Conservation (phyloP, 2,329 filamentous ascomycete genomes). For the Aspergillus japonicus region DNA sequence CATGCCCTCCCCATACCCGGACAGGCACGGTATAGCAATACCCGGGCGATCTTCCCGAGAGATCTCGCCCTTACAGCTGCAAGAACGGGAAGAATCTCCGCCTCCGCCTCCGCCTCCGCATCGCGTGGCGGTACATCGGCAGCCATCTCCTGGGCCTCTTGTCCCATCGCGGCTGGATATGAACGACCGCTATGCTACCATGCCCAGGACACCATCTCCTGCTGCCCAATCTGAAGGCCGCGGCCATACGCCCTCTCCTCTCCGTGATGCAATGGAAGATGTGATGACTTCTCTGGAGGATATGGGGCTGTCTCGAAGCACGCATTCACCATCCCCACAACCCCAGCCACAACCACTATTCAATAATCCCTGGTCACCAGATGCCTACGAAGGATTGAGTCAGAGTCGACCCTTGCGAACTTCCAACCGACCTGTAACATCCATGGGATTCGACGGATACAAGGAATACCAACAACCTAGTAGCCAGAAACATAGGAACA, state of each 20-base stretch:
- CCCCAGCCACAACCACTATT: slow-evolving; percentile 43
- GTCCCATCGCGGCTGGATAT: slow-evolving; percentile 38
- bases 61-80: slow-evolving; percentile 34
- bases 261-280: slow-evolving; percentile 95
- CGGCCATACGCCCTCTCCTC: slow-evolving; percentile 80
- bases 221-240: slow-evolving; percentile 58
- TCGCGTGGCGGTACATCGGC: slow-evolving; percentile 54
- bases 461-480: slow-evolving; percentile 57
- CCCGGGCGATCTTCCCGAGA: slow-evolving; percentile 21
- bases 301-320: slow-evolving; percentile 65
- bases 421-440: slow-evolving; percentile 64
- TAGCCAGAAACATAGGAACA: slow-evolving; percentile 53
- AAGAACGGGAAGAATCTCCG: slow-evolving; percentile 66
- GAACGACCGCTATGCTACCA: slow-evolving; percentile 41
- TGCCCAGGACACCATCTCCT: slow-evolving; percentile 50
- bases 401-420: slow-evolving; percentile 34
- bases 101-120: slow-evolving; percentile 84
- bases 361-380: slow-evolving; percentile 79
- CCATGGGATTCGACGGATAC: slow-evolving; percentile 64
- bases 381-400: slow-evolving; percentile 67
- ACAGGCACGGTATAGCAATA: slow-evolving; percentile 12
- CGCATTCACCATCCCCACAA: slow-evolving; percentile 53
- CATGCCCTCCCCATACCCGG: slow-evolving; percentile 12
- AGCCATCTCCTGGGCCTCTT: slow-evolving; percentile 24
- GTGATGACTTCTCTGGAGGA: slow-evolving; percentile 94